These are phyloP conservation scores for Pseudogymnoascus sp. DNA, from an alignment of 2,329 filamentous ascomycete genomes.

Conservation along the genomic window DNA sequence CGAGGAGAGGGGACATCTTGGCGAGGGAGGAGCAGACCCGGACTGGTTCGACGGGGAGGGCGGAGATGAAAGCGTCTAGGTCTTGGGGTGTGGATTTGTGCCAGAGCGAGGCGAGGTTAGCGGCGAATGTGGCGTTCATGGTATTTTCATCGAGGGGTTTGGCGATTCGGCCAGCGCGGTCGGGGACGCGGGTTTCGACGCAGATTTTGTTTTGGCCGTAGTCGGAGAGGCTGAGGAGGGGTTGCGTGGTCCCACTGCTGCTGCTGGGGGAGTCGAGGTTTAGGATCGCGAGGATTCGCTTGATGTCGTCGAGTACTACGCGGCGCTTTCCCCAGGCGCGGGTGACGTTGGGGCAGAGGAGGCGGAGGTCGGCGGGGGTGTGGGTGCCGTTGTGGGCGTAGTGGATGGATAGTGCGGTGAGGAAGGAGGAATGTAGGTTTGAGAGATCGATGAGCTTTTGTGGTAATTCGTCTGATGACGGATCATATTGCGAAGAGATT, in stretches of 20 bases:
- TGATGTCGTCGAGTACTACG: constrained; percentile 57
- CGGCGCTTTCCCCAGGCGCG: constrained; percentile 64
- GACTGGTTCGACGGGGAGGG: constrained; percentile 48
- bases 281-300: constrained; percentile 57
- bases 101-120: constrained; percentile 42
- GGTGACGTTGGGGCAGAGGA: constrained; percentile 53
- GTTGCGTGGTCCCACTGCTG: too few species aligned
- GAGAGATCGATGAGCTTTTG: constrained; percentile 50
- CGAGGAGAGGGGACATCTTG: constrained; percentile 48
- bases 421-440: constrained; percentile 55
- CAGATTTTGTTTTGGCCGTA: constrained; percentile 49
- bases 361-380: constrained; percentile 53
- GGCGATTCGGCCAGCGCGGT: constrained; percentile 24
- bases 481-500: constrained; percentile 14
- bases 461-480: constrained; percentile 35
- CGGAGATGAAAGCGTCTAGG: constrained; percentile 40
- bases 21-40: constrained; percentile 41
- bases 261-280: constrained; percentile 18
- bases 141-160: constrained; percentile 41
- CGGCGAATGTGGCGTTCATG: constrained; percentile 46
- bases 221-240: constrained; percentile 36
- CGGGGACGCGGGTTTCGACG: constrained; percentile 40
- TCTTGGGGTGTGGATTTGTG: constrained; percentile 18
- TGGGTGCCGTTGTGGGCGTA: constrained; percentile 58
- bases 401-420: constrained; percentile 60